Evolutionary conservation across 2,329 filamentous ascomycete genomes (phyloP).

Genomic region (Trichoderma sp.): DNA sequence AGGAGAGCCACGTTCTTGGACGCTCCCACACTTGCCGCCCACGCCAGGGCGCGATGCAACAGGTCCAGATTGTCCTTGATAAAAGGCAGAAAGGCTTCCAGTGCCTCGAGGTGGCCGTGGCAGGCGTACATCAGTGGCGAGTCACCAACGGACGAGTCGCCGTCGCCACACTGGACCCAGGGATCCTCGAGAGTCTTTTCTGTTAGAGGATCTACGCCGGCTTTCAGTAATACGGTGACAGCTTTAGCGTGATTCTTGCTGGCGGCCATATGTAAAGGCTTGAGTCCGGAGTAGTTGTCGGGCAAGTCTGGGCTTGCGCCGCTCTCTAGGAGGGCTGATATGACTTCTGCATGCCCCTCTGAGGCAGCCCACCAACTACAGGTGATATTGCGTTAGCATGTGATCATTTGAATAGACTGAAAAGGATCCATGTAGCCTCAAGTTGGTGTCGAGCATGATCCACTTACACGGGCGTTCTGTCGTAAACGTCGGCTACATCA

Average conservation of each 20-base stretch:
- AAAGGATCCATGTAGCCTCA: too few species aligned
- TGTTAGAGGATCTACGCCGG: slow-evolving; percentile 42
- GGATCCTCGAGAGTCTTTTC: slow-evolving; percentile 32
- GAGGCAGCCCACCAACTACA: slow-evolving; percentile 35
- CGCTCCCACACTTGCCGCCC: slow-evolving; percentile 33
- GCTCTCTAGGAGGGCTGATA: slow-evolving; percentile 32
- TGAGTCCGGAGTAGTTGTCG: slow-evolving; percentile 34
- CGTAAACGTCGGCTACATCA: slow-evolving; percentile 28
- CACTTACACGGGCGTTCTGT: slow-evolving; percentile 34
- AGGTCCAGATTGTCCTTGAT: slow-evolving; percentile 31
- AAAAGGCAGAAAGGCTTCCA: slow-evolving; percentile 37
- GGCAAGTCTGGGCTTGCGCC: slow-evolving; percentile 35
- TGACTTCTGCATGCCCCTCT: slow-evolving; percentile 31
- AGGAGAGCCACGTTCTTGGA: slow-evolving; percentile 36
- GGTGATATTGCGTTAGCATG: background rate
- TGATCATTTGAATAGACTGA: too few species aligned
- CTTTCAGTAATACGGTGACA: slow-evolving; percentile 39
- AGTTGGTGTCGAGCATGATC: too few species aligned
- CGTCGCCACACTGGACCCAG: slow-evolving; percentile 20
- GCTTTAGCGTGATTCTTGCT: slow-evolving; percentile 37
- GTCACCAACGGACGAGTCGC: slow-evolving; percentile 30
- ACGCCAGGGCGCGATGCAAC: slow-evolving; percentile 36
- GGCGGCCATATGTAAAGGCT: slow-evolving; percentile 44
- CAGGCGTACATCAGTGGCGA: slow-evolving; percentile 41
- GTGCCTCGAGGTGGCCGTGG: slow-evolving; percentile 34